These are phyloP conservation scores for Ogataea trehaloabstinens DNA, from an alignment of 805 yeast genomes.

Conservation along the genomic window DNA sequence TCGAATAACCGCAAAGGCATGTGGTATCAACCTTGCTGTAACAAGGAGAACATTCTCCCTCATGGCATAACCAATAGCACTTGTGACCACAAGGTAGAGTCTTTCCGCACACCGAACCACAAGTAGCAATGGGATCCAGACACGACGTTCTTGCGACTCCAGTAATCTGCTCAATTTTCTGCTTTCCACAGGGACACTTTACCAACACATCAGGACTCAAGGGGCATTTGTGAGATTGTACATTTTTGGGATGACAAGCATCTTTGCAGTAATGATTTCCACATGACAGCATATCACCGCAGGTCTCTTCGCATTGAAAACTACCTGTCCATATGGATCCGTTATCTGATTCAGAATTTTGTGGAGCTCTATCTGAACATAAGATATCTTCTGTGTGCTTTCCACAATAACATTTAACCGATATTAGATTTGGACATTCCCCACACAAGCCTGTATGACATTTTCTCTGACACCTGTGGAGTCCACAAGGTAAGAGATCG, in stretches of 20 bases:
- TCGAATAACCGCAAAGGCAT: constrained; percentile 62
- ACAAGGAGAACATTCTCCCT: constrained; percentile 73
- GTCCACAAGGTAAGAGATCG: constrained; percentile 64
- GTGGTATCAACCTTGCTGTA: constrained; percentile 44
- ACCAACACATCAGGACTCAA: constrained; percentile 56
- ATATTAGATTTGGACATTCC: constrained; percentile 51
- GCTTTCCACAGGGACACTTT: constrained; percentile 81
- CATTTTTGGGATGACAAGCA: constrained; percentile 51
- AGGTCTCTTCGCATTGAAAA: constrained; percentile 44
- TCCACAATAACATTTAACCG: constrained; percentile 76
- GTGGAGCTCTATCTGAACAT: constrained; percentile 45
- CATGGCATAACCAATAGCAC: constrained; percentile 72
- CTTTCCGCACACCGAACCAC: constrained; percentile 65
- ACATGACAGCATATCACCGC: constrained; percentile 59
- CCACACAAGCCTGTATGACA: constrained; percentile 91
- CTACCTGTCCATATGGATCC: constrained; percentile 47
- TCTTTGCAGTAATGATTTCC: constrained; percentile 51
- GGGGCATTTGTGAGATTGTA: constrained; percentile 47
- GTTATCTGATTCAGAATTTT: constrained; percentile 24
- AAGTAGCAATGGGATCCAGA: constrained; percentile 76
- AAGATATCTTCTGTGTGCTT: constrained; percentile 39
- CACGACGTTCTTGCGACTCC: constrained; percentile 51
- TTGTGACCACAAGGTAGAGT: constrained; percentile 65
- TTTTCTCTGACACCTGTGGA: constrained; percentile 57
- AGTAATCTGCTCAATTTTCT: constrained; percentile 38